phyloP scores from a whole-genome alignment of 768 basidiomycete species.

The Suillus occidentalis region DNA sequence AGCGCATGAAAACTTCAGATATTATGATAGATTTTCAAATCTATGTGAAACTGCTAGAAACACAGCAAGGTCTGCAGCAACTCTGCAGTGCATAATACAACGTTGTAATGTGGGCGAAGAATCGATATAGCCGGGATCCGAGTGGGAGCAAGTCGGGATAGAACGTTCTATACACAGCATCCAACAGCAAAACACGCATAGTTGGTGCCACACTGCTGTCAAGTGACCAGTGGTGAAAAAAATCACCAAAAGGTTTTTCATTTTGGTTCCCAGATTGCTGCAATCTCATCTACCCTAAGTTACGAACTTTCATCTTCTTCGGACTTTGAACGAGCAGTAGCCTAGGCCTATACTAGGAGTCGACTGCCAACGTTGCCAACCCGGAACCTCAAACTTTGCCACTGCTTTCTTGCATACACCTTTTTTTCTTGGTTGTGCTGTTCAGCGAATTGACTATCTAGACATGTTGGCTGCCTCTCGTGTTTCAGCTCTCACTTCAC shows the following conservation, averaged over 20 bases:
- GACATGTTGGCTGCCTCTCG: slow-evolving; percentile 34
- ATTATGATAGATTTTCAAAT: background rate
- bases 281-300: background rate
- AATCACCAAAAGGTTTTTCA: background rate
- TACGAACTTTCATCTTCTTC: background rate
- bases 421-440: slow-evolving; percentile 4
- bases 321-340: background rate
- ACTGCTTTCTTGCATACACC: background rate
- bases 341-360: background rate
- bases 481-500: slow-evolving; percentile 20
- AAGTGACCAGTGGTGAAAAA: background rate
- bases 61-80: background rate
- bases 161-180: background rate
- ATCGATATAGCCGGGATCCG: background rate
- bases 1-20: background rate
- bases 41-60: background rate
- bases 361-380: too few species aligned
- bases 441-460: background rate
- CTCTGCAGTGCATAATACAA: background rate
- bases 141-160: background rate
- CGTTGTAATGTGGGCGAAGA: background rate
- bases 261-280: background rate
- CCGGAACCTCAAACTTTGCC: background rate
- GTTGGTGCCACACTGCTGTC: background rate
- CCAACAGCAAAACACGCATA: background rate